phyloP scores from a whole-genome alignment of 176 grass and related monocot genomes.

The Ananas comosus region DNA sequence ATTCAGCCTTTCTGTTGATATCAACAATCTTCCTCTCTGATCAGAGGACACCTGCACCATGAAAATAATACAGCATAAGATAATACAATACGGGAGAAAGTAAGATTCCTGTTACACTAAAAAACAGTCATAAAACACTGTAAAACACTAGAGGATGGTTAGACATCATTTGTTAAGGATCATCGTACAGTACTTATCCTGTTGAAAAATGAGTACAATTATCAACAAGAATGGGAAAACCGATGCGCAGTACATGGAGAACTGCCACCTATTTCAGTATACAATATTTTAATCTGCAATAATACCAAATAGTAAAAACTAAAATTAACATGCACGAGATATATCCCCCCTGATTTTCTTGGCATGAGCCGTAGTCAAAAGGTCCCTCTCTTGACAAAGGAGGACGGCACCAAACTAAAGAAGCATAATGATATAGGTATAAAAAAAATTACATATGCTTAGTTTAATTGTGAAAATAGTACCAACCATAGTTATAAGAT shows the following conservation, averaged over 20 bases:
- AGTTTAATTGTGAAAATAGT: too few relatives aligned
- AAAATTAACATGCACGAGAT: not conserved
- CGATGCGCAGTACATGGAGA: not conserved
- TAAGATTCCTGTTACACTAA: not conserved
- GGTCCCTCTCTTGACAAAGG: too few relatives aligned
- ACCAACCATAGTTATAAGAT: too few relatives aligned
- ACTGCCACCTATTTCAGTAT: too few relatives aligned
- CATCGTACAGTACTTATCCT: not conserved
- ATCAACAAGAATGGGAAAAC: not conserved
- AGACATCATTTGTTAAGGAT: not conserved
- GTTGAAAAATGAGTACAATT: not conserved
- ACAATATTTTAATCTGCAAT: too few relatives aligned
- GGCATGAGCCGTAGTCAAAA: too few relatives aligned
- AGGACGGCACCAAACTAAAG: too few relatives aligned
- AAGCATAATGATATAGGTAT: too few relatives aligned
- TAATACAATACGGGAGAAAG: not conserved
- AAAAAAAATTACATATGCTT: too few relatives aligned
- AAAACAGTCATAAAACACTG: not conserved
- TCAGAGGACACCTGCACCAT: conserved; percentile 60
- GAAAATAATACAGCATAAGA: conserved; percentile 7
- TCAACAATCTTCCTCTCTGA: conserved; percentile 76
- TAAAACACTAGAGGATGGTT: not conserved
- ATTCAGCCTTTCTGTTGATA: conserved; percentile 82
- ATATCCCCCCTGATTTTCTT: not conserved
- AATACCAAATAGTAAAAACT: too few relatives aligned